Conservation (phyloP, 2,329 filamentous ascomycete genomes). For the Seiridium cupressi region DNA sequence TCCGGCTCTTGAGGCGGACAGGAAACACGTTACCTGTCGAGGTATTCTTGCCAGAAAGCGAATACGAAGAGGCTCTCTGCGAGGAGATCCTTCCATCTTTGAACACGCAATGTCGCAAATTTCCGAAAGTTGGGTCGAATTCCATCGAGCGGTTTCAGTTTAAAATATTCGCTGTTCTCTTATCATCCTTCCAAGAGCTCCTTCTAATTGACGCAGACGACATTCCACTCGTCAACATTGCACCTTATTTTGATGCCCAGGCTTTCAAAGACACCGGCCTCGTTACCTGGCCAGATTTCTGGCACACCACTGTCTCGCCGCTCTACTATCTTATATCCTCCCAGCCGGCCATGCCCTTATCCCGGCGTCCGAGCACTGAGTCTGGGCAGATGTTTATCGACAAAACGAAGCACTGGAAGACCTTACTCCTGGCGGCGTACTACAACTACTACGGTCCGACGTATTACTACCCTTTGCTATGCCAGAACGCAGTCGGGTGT, state of each 20-base stretch:
- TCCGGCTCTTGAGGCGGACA: constrained; percentile 49
- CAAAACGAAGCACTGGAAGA: constrained; percentile 43
- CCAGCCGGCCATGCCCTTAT: constrained; percentile 26
- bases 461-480: constrained; percentile 48
- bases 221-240: constrained; percentile 41
- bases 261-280: constrained; percentile 51
- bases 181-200: constrained; percentile 57
- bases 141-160: constrained; percentile 46
- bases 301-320: constrained; percentile 38
- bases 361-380: constrained; percentile 37
- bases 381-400: constrained; percentile 47
- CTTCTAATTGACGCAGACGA: constrained; percentile 59
- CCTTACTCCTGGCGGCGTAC: constrained; percentile 48
- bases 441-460: constrained; percentile 55
- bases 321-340: constrained; percentile 43
- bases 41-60: constrained; percentile 28
- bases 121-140: constrained; percentile 18
- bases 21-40: constrained; percentile 48
- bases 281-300: constrained; percentile 58
- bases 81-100: constrained; percentile 24
- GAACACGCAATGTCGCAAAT: constrained; percentile 28
- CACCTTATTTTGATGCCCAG: constrained; percentile 45
- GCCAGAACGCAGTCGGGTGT: constrained; percentile 38
- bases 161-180: constrained; percentile 55
- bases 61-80: constrained; percentile 30